Percentiles rank a stretch among this genome's conserved stretches.
Evolutionary conservation across 2,329 filamentous ascomycete genomes (phyloP).

Genomic region (Alternaria arborescens): DNA sequence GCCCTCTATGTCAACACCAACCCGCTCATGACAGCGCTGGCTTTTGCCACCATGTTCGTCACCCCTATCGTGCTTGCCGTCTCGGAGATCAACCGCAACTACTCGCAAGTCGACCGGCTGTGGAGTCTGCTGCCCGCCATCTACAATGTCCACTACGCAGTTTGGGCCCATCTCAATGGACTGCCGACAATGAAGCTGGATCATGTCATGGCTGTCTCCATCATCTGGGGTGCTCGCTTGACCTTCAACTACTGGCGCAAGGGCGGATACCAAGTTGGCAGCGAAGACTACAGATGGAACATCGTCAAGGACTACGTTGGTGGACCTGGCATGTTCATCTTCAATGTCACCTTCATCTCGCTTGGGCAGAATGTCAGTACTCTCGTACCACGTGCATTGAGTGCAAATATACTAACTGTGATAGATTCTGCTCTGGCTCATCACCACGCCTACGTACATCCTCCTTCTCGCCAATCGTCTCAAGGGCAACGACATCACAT

Average conservation of each 20-base stretch:
- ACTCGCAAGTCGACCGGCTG: conserved; percentile 92
- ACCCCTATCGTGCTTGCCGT: conserved; percentile 75
- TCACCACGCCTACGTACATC: conserved; percentile 84
- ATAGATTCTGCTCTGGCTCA: conserved; percentile 76
- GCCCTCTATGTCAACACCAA: conserved; percentile 85
- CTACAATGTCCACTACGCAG: conserved; percentile 83
- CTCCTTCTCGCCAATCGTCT: conserved; percentile 77
- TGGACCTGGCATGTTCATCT: conserved; percentile 74
- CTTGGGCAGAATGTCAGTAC: conserved; percentile 69
- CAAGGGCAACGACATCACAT: conserved; percentile 58
- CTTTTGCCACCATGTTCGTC: conserved; percentile 74
- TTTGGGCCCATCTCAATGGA: conserved; percentile 82
- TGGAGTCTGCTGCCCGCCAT: conserved; percentile 91
- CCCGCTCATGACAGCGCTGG: conserved; percentile 79
- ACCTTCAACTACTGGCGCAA: conserved; percentile 98
- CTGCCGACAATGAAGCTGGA: conserved; percentile 76
- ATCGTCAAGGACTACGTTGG: conserved; percentile 74
- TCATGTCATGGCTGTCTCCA: conserved; percentile 73
- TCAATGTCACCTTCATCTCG: conserved; percentile 92
- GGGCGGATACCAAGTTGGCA: conserved; percentile 87
- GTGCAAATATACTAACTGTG: conserved; percentile 7
- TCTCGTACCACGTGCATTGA: background rate
- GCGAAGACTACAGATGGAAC: conserved; percentile 94
- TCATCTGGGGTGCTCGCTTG: conserved; percentile 86
- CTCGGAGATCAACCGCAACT: conserved; percentile 90